Evolutionary conservation across 75 land plant species (phyloP), one percentile per base, ranked within the genome.

Genomic region (Adiantum capillusveneris): DNA sequence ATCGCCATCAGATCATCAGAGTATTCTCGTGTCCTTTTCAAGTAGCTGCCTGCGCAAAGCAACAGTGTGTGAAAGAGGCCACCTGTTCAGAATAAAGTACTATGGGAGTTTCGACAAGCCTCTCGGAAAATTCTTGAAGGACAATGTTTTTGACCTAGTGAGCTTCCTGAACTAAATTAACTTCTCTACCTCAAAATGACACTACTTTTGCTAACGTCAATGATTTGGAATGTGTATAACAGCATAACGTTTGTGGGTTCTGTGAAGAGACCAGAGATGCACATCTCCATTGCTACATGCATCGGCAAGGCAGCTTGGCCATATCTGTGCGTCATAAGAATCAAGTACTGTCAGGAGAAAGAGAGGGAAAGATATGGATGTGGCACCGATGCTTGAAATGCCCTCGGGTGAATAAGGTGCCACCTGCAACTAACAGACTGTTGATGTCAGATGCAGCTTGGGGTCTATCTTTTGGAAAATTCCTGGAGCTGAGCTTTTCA

Each of bases 311-410:
- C 51, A 87, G 81, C 63, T 72, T 94, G 1, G 80, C 80, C n/a
- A 69, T 87, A 44, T 77, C 57, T 43, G 83, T 90, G 0, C 55
- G 44, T 24, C 58, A 29, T 31, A 49, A 31, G 6, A 66, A 60
- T 18, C 58, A 43, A 27, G 44, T 76, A 20, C 63, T 95, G 68
- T 79, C 82, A n/a, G 99, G 99, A 45, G 88, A 82, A 70, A 62
- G 62, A 6, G 99, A 95, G 30, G 91, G 96, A 22, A 90, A 90
- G 73, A 95, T 95, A 39, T 95, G 99, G 99, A 94, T 89, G 95
- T 94, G 98, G 98, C 98, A 94, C 54, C 69, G 96, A 19, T 94
- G 98, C 74, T 65, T 94, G 53, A 67, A 66, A 19, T 95, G 99
- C 58, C 80, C 84, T 29, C 73, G 79, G 9, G 66, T 21, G 11